phyloP scores from a whole-genome alignment of 2,329 filamentous ascomycete genomes.

The Penicillium frequentans region DNA sequence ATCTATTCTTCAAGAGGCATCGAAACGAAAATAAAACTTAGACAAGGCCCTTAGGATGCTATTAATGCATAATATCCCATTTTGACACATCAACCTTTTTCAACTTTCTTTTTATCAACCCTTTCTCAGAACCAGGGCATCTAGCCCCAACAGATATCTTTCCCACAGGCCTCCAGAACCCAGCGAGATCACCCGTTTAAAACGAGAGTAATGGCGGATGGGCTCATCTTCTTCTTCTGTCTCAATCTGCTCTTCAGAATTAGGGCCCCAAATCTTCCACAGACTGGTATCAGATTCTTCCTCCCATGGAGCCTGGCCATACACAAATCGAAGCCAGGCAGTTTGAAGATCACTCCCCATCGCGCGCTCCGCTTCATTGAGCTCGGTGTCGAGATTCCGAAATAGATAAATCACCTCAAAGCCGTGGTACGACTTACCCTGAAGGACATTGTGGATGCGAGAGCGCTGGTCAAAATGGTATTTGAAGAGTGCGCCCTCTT shows the following conservation, averaged over 20 bases:
- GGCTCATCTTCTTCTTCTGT: slow-evolving; percentile 10
- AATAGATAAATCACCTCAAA: slow-evolving; percentile 12
- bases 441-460: slow-evolving; percentile 3
- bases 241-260: slow-evolving; percentile 2
- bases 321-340: slow-evolving; percentile 9
- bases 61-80: too few relatives aligned
- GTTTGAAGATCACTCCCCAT: slow-evolving; percentile 2
- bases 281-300: neutral
- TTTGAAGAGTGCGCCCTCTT: slow-evolving; percentile 7
- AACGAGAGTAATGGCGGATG: slow-evolving; percentile 6
- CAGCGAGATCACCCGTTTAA: neutral
- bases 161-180: slow-evolving; percentile 5
- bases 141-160: slow-evolving; percentile 2
- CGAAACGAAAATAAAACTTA: too few relatives aligned
- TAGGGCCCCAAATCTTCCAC: slow-evolving; percentile 13
- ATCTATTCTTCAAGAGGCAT: too few relatives aligned
- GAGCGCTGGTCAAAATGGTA: slow-evolving; percentile 16
- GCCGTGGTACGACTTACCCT: slow-evolving; percentile 9
- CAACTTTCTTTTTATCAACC: neutral
- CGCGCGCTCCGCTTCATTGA: slow-evolving; percentile 3
- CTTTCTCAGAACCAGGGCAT: slow-evolving; percentile 11
- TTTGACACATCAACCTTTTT: neutral
- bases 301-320: slow-evolving; percentile 8
- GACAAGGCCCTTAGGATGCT: too few relatives aligned
- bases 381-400: slow-evolving; percentile 4